A percentile compares a stretch with the other conserved stretches of the same genome.
phyloP scores from a whole-genome alignment of 2,329 filamentous ascomycete species.

The Diaporthe vaccinii region DNA sequence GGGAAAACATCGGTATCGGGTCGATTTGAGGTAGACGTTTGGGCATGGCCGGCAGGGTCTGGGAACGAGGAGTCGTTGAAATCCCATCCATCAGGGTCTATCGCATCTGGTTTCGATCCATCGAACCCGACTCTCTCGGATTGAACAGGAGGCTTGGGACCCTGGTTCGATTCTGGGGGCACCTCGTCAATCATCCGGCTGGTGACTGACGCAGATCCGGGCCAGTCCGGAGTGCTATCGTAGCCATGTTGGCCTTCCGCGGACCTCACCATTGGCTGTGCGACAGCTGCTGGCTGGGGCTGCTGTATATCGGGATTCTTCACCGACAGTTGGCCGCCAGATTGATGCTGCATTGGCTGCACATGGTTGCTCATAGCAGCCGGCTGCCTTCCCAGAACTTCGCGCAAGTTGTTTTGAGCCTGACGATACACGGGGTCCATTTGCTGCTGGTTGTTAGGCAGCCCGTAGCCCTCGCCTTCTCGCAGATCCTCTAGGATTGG shows the following conservation, averaged over 20 bases:
- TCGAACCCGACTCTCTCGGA: constrained; percentile 59
- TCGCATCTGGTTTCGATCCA: constrained; percentile 61
- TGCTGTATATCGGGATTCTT: constrained; percentile 49
- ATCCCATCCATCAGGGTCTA: constrained; percentile 86
- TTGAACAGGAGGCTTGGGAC: constrained; percentile 55
- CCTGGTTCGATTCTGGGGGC: constrained; percentile 51
- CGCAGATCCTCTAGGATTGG: constrained; percentile 72
- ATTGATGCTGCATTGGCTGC: constrained; percentile 54
- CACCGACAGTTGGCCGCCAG: constrained; percentile 43
- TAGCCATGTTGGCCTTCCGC: constrained; percentile 47
- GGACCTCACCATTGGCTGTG: constrained; percentile 46
- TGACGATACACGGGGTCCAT: constrained; percentile 45
- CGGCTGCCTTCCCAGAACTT: constrained; percentile 49
- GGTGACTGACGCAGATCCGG: constrained; percentile 45
- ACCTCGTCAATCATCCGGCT: constrained; percentile 45
- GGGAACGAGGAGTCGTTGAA: constrained; percentile 84
- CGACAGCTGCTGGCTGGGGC: constrained; percentile 56
- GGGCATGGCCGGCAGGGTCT: constrained; percentile 63
- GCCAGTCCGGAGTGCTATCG: constrained; percentile 51
- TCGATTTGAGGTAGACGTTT: constrained; percentile 68
- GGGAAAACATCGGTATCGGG: constrained; percentile 93
- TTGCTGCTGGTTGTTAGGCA: constrained; percentile 58
- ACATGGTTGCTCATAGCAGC: constrained; percentile 66
- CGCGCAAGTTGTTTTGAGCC: constrained; percentile 34
- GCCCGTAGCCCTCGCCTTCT: constrained; percentile 65